phyloP scores from a whole-genome alignment of 768 basidiomycete genomes.

The Plicaturopsis crispa region DNA sequence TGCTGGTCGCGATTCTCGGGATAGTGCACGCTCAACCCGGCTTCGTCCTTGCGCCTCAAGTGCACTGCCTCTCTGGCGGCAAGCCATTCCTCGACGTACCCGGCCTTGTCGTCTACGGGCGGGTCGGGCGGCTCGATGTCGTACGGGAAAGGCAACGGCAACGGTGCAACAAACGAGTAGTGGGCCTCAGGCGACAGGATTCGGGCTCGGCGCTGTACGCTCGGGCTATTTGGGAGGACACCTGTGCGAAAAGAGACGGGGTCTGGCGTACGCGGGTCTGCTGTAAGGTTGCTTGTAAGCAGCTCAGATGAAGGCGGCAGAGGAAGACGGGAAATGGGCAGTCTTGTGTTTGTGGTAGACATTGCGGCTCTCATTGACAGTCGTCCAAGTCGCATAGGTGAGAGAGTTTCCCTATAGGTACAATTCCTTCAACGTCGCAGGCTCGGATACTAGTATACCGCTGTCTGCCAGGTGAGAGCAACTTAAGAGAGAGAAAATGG shows the following conservation, averaged over 20 bases:
- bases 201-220: slow-evolving; percentile 63
- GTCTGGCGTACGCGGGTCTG: slow-evolving; percentile 51
- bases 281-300: slow-evolving; percentile 40
- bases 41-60: slow-evolving; percentile 10
- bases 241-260: slow-evolving; percentile 42
- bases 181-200: slow-evolving; percentile 52
- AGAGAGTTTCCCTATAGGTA: too few species aligned
- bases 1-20: slow-evolving; percentile 42
- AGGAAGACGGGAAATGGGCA: slow-evolving; percentile 38
- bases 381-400: too few species aligned
- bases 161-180: slow-evolving; percentile 77
- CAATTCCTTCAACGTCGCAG: too few species aligned
- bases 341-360: slow-evolving; percentile 9
- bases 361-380: too few species aligned
- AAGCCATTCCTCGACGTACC: slow-evolving; percentile 75
- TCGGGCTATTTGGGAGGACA: slow-evolving; percentile 45
- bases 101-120: slow-evolving; percentile 28
- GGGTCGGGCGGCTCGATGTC: slow-evolving; percentile 50
- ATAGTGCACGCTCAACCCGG: slow-evolving; percentile 37
- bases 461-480: too few species aligned
- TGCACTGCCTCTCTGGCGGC: slow-evolving; percentile 51
- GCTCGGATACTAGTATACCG: too few species aligned
- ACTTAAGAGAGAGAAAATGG: too few species aligned
- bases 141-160: slow-evolving; percentile 81
- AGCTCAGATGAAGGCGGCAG: slow-evolving; percentile 33